Base-by-base conservation (phyloP, 441 rosid genomes). In the Croton setiger region DNA sequence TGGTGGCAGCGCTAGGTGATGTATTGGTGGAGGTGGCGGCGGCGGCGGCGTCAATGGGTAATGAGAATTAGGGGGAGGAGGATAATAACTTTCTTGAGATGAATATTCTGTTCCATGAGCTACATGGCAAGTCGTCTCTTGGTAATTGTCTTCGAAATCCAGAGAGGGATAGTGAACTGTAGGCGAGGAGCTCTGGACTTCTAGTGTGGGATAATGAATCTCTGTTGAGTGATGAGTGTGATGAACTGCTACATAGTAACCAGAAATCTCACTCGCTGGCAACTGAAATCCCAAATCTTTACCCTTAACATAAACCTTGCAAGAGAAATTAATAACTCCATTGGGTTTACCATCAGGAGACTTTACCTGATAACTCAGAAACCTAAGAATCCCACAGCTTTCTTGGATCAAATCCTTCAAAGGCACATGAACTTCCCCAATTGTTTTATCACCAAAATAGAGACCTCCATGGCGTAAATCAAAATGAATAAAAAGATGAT, bases 341-440 rank as follows among this genome's bases (percentile, higher is more conserved):
- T 83, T 86, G 39, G 90, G 78, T 66, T 78, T 86, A 3, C 85
- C 81, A 37, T 88, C 90, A 3, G 80, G 52, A 4, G 56, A 39
- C 47, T 75, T 73, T 27, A 85, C 85, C 86, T 85, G 79, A 60
- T 86, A 86, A 65, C 77, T 74, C 43, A 79, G 79, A 66, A 81
- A 83, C 75, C 88, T 61, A 71, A 72, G 60, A 27, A 70, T 70
- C 48, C 84, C 81, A n/a, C 55, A 68, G 2, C 72, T 74, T 21
- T 75, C 82, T 51, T 72, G 76, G 43, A 80, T 60, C 71, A 87
- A 61, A 41, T 85, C 82, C 74, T 58, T 60, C 54, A 86, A 64
- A 11, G 80, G 86, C 39, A 86, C 84, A 44, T 74, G 79, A 67
- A 86, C 90, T 65, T 84, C 82, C 9, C 90, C 93, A 41, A 88